Evolutionary conservation across 768 basidiomycete genomes (phyloP).

Genomic region (Dendrothele bispora): DNA sequence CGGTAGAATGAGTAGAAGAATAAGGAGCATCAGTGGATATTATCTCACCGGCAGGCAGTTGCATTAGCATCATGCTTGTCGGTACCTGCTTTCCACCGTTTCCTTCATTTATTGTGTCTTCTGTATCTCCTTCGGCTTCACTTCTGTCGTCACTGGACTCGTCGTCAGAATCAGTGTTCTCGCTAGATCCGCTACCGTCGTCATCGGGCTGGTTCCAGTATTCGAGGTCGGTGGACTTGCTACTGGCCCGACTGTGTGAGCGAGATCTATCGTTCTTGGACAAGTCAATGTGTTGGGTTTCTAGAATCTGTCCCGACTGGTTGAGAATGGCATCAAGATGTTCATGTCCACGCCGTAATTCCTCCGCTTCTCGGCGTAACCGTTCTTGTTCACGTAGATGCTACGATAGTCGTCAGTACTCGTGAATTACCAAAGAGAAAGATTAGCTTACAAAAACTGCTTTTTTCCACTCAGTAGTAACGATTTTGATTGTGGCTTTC

Average conservation of each 20-base stretch:
- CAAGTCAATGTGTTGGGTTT: slow-evolving; percentile 78
- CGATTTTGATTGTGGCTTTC: slow-evolving; percentile 67
- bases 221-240: slow-evolving; percentile 35
- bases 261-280: slow-evolving; percentile 44
- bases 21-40: neutral
- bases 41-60: too few relatives aligned
- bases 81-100: too few relatives aligned
- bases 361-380: slow-evolving; percentile 68
- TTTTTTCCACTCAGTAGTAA: slow-evolving; percentile 83
- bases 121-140: slow-evolving; percentile 26
- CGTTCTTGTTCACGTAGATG: slow-evolving; percentile 74
- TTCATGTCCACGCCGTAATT: slow-evolving; percentile 73
- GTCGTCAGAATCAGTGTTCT: slow-evolving; percentile 25
- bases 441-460: slow-evolving; percentile 69
- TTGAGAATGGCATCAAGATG: slow-evolving; percentile 90
- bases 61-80: too few relatives aligned
- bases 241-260: slow-evolving; percentile 60
- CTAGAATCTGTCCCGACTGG: slow-evolving; percentile 83
- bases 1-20: neutral
- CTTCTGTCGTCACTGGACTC: slow-evolving; percentile 30
- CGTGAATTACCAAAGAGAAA: slow-evolving; percentile 1
- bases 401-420: slow-evolving; percentile 31
- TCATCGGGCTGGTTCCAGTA: slow-evolving; percentile 32
- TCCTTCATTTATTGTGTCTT: neutral
- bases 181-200: slow-evolving; percentile 27